Base-by-base conservation (phyloP, 164 flowering plant genomes). In the Paratinospora sagittata region DNA sequence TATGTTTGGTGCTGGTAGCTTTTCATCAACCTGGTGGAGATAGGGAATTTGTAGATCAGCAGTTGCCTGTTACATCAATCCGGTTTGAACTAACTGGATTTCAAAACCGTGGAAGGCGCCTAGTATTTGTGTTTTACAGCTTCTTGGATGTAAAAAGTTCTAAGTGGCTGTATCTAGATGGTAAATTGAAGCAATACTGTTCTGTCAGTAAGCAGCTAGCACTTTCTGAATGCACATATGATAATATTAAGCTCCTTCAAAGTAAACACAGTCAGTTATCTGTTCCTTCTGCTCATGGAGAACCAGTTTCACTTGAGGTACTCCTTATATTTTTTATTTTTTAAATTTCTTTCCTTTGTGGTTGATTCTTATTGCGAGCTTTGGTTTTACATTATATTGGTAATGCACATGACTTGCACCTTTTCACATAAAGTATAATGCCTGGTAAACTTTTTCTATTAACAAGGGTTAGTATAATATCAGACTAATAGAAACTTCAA, bases 41-140 rank as follows among this genome's bases (percentile, higher is more conserved):
- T 65, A 79, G 78, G 63, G 78, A 75, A 81, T 74, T 68, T 79
- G 78, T 76, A 30, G 84, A 82, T 69, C 74, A 72, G 69, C 84
- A 86, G 71, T 69, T 85, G 66, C 98, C 99, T n/a, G 85, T 84
- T 39, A 89, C 95, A 37, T 89, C 98, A 34, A 80, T 93, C 61
- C 82, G 88, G 73, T 85, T 90, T 67, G 84, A 78, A 72, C 72
- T 93, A 62, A 85, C 89, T 6, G 77, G 81, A 72, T 70, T 77
- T 63, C 80, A 73, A 26, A 80, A 77, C 78, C 70, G 69, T 75
- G 78, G 74, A 52, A 90, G 82, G 84, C 87, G 82, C 77, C 73
- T 89, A 49, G 85, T 82, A 12, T 90, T 90, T 83, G 79, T 86
- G n/a, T 82, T 85, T 72, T 87, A 80, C 80, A 85, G 74, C 75